phyloP scores from a whole-genome alignment of 1,284 basidiomycete species.

The Pisolithus thermaeus region DNA sequence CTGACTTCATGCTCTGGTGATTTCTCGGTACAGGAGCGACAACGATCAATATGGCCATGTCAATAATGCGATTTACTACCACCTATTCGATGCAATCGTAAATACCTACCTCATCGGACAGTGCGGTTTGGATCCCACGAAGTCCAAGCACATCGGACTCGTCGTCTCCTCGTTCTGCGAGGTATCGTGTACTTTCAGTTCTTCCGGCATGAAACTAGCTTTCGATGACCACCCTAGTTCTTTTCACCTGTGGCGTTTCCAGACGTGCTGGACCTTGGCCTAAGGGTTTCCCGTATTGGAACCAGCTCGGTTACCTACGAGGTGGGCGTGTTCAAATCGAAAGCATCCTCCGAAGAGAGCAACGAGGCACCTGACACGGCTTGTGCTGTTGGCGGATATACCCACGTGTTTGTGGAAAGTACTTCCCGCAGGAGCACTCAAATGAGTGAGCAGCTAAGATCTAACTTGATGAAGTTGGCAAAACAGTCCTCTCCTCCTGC shows the following conservation, averaged over 20 bases:
- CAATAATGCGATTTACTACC: conserved; percentile 76
- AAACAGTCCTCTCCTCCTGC: not conserved
- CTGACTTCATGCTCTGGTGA: too few species aligned
- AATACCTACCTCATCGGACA: conserved; percentile 65
- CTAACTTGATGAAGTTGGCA: conserved; percentile 14
- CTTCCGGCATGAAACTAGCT: not conserved
- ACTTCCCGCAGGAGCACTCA: conserved; percentile 45
- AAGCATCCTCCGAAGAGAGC: conserved; percentile 27
- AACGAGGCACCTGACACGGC: not conserved
- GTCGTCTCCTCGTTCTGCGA: conserved; percentile 69
- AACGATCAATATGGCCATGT: conserved; percentile 77
- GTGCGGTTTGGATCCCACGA: conserved; percentile 47
- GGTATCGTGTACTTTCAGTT: conserved; percentile 25
- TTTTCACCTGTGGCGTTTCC: conserved; percentile 68
- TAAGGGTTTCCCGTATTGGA: conserved; percentile 60
- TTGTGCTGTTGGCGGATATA: conserved; percentile 70
- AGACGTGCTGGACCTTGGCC: conserved; percentile 56
- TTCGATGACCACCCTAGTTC: conserved; percentile 33
- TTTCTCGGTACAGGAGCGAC: conserved; percentile 51
- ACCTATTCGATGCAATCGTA: conserved; percentile 70
- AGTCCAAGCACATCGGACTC: conserved; percentile 55
- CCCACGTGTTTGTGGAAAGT: conserved; percentile 73
- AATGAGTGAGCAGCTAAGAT: conserved; percentile 28
- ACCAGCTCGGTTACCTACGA: conserved; percentile 71
- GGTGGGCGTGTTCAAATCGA: conserved; percentile 54